Percentiles rank a stretch among this genome's conserved stretches.
Evolutionary conservation across 2,329 filamentous ascomycete species (phyloP).

Genomic region (Cladosporium sp.): DNA sequence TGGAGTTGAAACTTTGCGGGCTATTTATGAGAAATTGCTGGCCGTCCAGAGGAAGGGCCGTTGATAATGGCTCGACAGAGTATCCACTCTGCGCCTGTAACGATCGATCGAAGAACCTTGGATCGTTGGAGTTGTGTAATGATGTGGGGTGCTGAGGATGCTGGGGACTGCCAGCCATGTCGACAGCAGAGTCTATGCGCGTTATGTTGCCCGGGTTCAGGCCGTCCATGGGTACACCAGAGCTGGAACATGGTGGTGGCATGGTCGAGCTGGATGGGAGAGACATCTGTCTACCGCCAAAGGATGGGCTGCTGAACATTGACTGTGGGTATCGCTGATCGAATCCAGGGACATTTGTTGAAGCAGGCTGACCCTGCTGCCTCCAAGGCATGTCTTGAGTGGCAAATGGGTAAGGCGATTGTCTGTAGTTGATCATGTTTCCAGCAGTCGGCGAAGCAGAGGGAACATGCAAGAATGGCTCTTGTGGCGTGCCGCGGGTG

Average conservation of each 20-base stretch:
- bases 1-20: background rate
- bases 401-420: background rate
- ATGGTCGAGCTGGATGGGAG: background rate
- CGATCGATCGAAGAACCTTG: background rate
- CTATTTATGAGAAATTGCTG: constrained; percentile 52
- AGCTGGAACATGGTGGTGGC: background rate
- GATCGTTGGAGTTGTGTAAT: background rate
- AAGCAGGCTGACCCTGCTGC: background rate
- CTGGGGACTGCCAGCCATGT: background rate
- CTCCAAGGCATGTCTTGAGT: background rate
- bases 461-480: background rate
- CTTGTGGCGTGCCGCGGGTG: constrained; percentile 14
- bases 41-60: constrained; percentile 52
- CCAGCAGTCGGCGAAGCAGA: background rate
- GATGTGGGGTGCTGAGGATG: background rate
- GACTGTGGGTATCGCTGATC: background rate
- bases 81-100: background rate
- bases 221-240: background rate
- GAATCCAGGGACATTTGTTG: background rate
- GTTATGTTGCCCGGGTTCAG: background rate
- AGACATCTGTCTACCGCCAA: background rate
- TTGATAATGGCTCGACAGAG: constrained; percentile 44
- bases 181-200: constrained; percentile 23
- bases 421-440: background rate
- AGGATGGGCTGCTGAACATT: background rate